These are phyloP conservation scores for Zymoseptoria pseudotritici DNA, from an alignment of 2,329 filamentous ascomycete species.

Conservation along the genomic window DNA sequence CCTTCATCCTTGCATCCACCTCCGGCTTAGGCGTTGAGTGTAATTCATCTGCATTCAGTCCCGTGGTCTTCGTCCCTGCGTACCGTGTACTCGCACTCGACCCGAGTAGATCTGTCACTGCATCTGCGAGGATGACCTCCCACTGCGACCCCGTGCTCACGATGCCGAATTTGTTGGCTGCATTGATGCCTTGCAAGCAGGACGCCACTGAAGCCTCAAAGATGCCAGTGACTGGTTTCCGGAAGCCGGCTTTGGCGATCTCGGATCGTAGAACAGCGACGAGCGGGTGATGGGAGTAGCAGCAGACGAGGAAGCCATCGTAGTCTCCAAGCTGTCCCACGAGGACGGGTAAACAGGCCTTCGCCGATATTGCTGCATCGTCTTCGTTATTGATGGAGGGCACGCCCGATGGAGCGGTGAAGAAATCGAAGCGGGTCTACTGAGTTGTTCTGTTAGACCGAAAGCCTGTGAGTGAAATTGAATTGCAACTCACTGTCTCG, in stretches of 20 bases:
- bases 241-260: constrained; percentile 9
- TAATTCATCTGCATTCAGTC: constrained; percentile 70
- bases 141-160: constrained; percentile 81
- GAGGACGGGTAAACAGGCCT: constrained; percentile 54
- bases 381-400: constrained; percentile 71
- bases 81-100: constrained; percentile 43
- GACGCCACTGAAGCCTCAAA: constrained; percentile 74
- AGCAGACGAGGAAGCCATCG: constrained; percentile 78
- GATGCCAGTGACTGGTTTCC: constrained; percentile 65
- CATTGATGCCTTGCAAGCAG: constrained; percentile 49
- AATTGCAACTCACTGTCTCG: constrained; percentile 30
- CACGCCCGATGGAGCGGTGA: constrained; percentile 61
- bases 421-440: constrained; percentile 48
- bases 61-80: constrained; percentile 74
- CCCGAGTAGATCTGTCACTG: constrained; percentile 59
- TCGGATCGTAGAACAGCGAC: constrained; percentile 43
- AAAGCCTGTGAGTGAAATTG: not conserved
- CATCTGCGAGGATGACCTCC: constrained; percentile 63
- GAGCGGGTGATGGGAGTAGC: constrained; percentile 78
- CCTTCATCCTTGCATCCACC: constrained; percentile 58
- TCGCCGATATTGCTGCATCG: constrained; percentile 58
- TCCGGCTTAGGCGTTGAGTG: constrained; percentile 60
- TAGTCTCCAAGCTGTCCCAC: constrained; percentile 42
- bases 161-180: constrained; percentile 64
- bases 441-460: not conserved